Evolutionary conservation across 768 basidiomycete species (phyloP).

Genomic region (Termitomyces sp.): DNA sequence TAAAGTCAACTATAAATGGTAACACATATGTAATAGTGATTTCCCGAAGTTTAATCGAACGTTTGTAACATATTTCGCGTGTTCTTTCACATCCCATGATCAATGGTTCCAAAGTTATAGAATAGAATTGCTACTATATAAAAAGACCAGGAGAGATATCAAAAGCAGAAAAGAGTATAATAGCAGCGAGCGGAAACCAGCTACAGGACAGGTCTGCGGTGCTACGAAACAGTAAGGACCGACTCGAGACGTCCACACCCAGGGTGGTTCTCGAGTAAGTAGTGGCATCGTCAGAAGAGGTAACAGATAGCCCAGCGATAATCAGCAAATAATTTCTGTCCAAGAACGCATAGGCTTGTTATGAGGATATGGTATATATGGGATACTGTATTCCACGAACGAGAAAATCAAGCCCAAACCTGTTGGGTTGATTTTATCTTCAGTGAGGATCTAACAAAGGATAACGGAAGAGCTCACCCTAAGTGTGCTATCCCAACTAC

Average conservation of each 20-base stretch:
- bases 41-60: no score
- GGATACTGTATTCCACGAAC: constrained; percentile 11
- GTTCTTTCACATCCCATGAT: neutral
- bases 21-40: neutral
- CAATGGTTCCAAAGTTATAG: constrained; percentile 11
- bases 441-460: neutral
- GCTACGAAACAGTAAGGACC: constrained; percentile 49
- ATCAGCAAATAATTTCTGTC: constrained; percentile 15
- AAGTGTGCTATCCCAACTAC: constrained; percentile 96
- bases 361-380: constrained; percentile 17
- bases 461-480: constrained; percentile 51
- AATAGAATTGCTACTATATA: constrained; percentile 45
- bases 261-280: constrained; percentile 48
- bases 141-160: constrained; percentile 26
- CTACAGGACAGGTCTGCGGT: constrained; percentile 24
- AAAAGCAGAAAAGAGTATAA: constrained; percentile 28
- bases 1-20: neutral
- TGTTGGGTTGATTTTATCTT: constrained; percentile 21
- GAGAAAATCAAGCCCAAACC: constrained; percentile 77
- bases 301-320: constrained; percentile 27
- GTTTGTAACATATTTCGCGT: neutral
- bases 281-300: constrained; percentile 44
- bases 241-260: constrained; percentile 50
- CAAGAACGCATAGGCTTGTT: constrained; percentile 10
- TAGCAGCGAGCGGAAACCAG: constrained; percentile 16